phyloP scores from a whole-genome alignment of 768 basidiomycete species.

The Tremella mesenterica region DNA sequence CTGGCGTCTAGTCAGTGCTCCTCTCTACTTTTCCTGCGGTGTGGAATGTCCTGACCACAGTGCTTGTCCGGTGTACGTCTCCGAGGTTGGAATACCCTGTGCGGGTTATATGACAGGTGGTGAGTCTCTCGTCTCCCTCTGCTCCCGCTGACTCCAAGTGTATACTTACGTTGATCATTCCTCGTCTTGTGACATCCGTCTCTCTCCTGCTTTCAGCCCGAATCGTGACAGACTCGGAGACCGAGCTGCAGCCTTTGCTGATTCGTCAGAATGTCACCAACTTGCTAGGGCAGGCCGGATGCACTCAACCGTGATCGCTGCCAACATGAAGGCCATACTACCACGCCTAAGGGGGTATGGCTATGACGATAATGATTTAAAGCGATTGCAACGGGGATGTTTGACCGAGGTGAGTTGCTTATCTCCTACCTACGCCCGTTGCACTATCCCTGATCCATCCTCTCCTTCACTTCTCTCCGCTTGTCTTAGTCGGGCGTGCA shows the following conservation, averaged over 20 bases:
- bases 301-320: conserved; percentile 12
- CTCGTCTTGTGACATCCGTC: neutral
- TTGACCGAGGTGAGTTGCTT: conserved; percentile 25
- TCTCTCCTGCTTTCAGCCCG: too few species aligned
- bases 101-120: conserved; percentile 11
- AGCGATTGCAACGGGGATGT: conserved; percentile 7
- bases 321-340: conserved; percentile 9
- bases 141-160: neutral
- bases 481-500: too few species aligned
- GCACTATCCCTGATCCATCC: too few species aligned
- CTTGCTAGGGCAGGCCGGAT: conserved; percentile 14
- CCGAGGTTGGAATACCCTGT: conserved; percentile 15
- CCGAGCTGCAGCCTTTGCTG: neutral
- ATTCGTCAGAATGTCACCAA: neutral
- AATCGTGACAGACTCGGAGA: too few species aligned
- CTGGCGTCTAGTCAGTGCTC: conserved; percentile 20
- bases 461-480: too few species aligned
- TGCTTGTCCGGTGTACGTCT: conserved; percentile 6
- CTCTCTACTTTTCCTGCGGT: neutral
- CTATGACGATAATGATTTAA: conserved; percentile 12
- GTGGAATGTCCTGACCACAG: conserved; percentile 1
- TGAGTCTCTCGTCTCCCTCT: conserved; percentile 1
- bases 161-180: neutral
- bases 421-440: too few species aligned
- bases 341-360: conserved; percentile 12